Conservation (phyloP, 2,329 filamentous ascomycete genomes). For the Fusarium hostae region DNA sequence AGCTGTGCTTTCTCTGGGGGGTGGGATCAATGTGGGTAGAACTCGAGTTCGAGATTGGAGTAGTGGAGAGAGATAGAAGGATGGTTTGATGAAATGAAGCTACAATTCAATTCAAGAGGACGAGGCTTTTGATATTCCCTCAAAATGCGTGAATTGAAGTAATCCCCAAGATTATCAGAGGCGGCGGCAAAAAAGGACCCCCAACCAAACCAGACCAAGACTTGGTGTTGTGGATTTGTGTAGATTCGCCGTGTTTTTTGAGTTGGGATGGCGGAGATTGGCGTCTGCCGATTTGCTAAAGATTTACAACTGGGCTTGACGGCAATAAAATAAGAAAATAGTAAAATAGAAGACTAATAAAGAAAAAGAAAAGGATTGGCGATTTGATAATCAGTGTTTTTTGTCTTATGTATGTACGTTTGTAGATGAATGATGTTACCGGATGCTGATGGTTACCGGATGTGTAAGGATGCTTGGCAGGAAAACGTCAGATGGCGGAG, state of each 20-base stretch:
- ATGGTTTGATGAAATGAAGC: neutral
- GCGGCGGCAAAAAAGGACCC: constrained; percentile 27
- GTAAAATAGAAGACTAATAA: neutral
- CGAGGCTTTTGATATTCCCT: constrained; percentile 28
- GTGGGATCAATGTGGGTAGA: constrained; percentile 20
- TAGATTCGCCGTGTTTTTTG: constrained; percentile 17
- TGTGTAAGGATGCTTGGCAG: constrained; percentile 29
- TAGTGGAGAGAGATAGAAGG: constrained; percentile 1
- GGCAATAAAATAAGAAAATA: neutral
- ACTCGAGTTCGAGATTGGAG: neutral
- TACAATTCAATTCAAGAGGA: neutral
- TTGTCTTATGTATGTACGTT: constrained; percentile 22
- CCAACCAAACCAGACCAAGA: constrained; percentile 16
- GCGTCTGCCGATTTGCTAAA: constrained; percentile 24
- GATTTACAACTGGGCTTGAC: constrained; percentile 11
- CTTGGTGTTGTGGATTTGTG: constrained; percentile 22
- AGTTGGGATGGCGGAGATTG: constrained; percentile 25
- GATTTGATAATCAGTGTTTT: constrained; percentile 3
- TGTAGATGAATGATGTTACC: constrained; percentile 26
- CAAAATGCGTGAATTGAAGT: constrained; percentile 27
- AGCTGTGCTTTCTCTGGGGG: constrained; percentile 15
- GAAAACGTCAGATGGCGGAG: constrained; percentile 27
- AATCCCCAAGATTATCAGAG: constrained; percentile 6
- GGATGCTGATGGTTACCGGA: constrained; percentile 37
- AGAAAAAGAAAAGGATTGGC: neutral